Percentiles rank a stretch among this genome's conserved stretches.
Evolutionary conservation across 2,329 filamentous ascomycete species (phyloP).

Genomic region (Fusarium poae): DNA sequence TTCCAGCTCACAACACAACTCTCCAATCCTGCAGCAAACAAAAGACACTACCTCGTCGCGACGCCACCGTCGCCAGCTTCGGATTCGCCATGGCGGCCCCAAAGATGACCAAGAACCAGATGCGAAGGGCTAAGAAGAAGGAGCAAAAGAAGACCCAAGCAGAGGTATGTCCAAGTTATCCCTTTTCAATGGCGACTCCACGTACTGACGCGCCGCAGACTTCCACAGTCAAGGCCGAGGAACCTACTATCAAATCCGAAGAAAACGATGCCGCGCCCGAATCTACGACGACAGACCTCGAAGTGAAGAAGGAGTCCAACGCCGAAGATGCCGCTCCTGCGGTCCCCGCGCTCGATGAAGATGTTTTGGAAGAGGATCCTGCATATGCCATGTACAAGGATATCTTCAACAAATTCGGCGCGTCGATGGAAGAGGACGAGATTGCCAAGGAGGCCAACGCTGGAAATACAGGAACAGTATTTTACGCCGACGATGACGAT

Average conservation of each 20-base stretch:
- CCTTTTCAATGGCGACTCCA: not conserved
- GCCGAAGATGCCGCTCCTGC: constrained; percentile 54
- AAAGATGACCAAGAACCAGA: constrained; percentile 94
- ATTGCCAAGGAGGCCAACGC: constrained; percentile 73
- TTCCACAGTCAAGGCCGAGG: constrained; percentile 34
- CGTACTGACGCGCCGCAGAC: constrained; percentile 43
- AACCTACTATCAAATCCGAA: constrained; percentile 40
- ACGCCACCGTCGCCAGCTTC: constrained; percentile 45
- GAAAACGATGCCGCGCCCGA: constrained; percentile 54
- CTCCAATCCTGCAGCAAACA: constrained; percentile 49
- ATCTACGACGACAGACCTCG: constrained; percentile 54
- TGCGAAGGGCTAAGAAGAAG: constrained; percentile 94
- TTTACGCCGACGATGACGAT: constrained; percentile 85
- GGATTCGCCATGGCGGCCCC: constrained; percentile 67
- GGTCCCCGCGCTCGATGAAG: constrained; percentile 67
- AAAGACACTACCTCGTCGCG: constrained; percentile 47
- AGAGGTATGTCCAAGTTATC: constrained; percentile 57
- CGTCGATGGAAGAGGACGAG: constrained; percentile 72
- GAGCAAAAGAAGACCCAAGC: constrained; percentile 79
- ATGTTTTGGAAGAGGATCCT: constrained; percentile 76
- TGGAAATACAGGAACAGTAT: constrained; percentile 86
- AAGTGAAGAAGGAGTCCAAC: constrained; percentile 57
- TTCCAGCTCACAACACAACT: constrained; percentile 55
- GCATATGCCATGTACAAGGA: constrained; percentile 86
- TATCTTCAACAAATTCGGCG: constrained; percentile 84